Base-by-base conservation (phyloP, 257 asterid genomes). In the Nicotiana noctiflora region DNA sequence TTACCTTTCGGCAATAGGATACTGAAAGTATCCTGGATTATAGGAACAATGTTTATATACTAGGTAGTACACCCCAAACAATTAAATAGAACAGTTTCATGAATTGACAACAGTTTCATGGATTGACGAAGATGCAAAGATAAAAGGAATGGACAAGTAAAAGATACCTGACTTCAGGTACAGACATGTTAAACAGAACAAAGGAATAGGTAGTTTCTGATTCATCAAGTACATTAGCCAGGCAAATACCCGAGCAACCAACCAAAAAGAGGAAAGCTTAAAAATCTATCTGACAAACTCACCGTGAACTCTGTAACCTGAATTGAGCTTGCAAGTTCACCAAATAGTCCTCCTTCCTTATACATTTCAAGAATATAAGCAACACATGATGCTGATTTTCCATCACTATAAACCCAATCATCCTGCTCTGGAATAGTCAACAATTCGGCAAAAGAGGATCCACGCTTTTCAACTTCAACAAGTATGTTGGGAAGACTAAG, bases 251-350 rank as follows among this genome's bases (percentile, higher is more conserved):
- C 3, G 13, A 44, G 32, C 18, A 70, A 70, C 37, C 37, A 19
- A 44, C 59, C 21, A 7, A 40, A 44, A 21, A 10, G 10, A 17
- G 77, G 51, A 70, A 46, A 49, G 11, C 66, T 21, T 60, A 51
- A 31, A 56, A 75, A 66, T 15, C 21, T 55, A 51, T 34, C 55
- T 15, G 57, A 81, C 57, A 79, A 34, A 90, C 98, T 89, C 61
- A 95, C 98, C 72, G 99, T 95, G 83, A 95, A 95, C 89, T 95
- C 99, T 4, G 99, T 92, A 79, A 90, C 99, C 90, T 92, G 91
- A 83, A 95, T 88, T 55, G 97, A 88, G 83, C 82, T 86, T 55
- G 94, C 88, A 79, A 95, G 91, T 61, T 84, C 56, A 74, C 94
- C 99, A 74, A 95, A 91, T 83, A 95, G 80, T 75, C 99, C 99